Percentiles rank a stretch among this genome's conserved stretches.
Conservation (phyloP, 768 basidiomycete genomes). For the Auricularia heimuer region DNA sequence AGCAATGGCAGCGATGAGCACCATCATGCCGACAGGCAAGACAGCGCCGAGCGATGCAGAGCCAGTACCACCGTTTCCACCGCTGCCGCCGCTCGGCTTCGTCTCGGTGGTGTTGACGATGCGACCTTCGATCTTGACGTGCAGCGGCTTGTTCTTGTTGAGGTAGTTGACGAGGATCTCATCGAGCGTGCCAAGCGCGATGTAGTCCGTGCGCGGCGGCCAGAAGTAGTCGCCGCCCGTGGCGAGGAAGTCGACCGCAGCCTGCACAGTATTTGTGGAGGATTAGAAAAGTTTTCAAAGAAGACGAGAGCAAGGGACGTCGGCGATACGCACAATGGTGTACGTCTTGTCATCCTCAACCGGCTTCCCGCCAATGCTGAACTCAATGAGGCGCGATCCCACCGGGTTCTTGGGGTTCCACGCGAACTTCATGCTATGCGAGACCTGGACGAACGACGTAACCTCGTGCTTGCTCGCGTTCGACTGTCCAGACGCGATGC, state of each 20-base stretch:
- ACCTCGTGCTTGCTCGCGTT: slow-evolving; percentile 21
- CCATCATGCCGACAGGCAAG: neutral
- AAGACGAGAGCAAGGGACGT: neutral
- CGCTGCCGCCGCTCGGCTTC: neutral
- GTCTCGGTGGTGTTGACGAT: slow-evolving; percentile 13
- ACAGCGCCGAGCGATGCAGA: neutral
- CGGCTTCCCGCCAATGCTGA: slow-evolving; percentile 10
- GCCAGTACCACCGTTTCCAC: neutral
- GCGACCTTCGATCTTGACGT: slow-evolving; percentile 10
- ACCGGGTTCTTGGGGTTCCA: slow-evolving; percentile 15
- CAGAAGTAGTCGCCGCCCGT: slow-evolving; percentile 16
- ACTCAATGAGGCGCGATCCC: slow-evolving; percentile 15
- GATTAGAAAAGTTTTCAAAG: neutral
- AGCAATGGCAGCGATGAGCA: neutral
- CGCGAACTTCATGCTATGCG: slow-evolving; percentile 12
- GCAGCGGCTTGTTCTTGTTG: slow-evolving; percentile 11
- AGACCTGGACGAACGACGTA: slow-evolving; percentile 35
- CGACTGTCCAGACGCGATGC: slow-evolving; percentile 26
- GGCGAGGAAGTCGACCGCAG: slow-evolving; percentile 17
- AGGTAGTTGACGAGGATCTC: slow-evolving; percentile 14
- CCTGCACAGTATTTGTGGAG: neutral
- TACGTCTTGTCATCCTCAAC: slow-evolving; percentile 14
- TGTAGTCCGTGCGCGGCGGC: neutral
- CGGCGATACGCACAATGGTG: slow-evolving; percentile 8
- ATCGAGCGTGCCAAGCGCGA: slow-evolving; percentile 10